phyloP scores from a whole-genome alignment of 176 grass and related monocot genomes.

The Oryza australiensis region DNA sequence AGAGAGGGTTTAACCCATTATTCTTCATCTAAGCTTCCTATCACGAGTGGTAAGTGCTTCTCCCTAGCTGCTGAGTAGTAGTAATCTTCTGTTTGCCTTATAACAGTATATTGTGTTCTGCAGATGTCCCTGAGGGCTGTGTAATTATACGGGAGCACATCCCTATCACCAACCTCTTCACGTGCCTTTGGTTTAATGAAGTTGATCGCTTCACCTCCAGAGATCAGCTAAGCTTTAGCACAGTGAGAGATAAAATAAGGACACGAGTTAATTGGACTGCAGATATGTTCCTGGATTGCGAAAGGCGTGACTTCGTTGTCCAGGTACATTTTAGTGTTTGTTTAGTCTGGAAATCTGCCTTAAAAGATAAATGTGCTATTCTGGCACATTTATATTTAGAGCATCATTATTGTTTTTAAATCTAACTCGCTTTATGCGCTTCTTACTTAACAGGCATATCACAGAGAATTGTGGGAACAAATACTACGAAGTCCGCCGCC shows the following conservation, averaged over 20 bases:
- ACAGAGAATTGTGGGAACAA: background rate
- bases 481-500: background rate
- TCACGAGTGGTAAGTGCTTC: conserved; percentile 76
- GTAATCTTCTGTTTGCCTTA: background rate
- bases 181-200: background rate
- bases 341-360: background rate
- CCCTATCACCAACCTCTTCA: background rate
- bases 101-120: background rate
- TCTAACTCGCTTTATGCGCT: background rate
- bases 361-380: background rate
- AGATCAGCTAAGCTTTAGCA: background rate
- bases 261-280: background rate
- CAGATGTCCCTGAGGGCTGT: background rate
- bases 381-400: background rate
- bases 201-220: background rate
- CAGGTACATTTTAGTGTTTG: background rate
- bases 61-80: conserved; percentile 7
- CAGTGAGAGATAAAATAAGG: background rate
- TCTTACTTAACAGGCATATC: background rate
- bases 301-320: background rate
- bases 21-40: conserved; percentile 88
- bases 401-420: background rate
- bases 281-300: background rate
- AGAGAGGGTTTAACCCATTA: conserved; percentile 95
- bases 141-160: background rate